phyloP scores from a whole-genome alignment of 805 yeast species.

The Candida taoyuanica region DNA sequence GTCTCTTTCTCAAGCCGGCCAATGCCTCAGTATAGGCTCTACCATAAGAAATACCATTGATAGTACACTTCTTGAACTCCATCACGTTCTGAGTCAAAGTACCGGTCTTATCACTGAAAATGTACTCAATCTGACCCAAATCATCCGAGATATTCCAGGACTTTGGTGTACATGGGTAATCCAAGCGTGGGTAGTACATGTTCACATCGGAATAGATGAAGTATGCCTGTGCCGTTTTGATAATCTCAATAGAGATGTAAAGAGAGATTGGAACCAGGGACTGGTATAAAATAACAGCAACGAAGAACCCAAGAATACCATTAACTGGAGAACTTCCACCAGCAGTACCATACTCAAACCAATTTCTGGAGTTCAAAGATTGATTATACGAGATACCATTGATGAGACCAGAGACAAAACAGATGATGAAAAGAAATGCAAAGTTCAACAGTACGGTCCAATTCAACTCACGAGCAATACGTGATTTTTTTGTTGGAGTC shows the following conservation, averaged over 20 bases:
- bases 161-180: conserved; percentile 80
- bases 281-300: conserved; percentile 70
- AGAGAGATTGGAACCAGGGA: conserved; percentile 80
- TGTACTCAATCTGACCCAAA: conserved; percentile 79
- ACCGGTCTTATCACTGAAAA: conserved; percentile 83
- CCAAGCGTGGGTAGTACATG: conserved; percentile 64
- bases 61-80: conserved; percentile 81
- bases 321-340: conserved; percentile 62
- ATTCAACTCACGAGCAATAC: conserved; percentile 70
- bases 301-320: conserved; percentile 71
- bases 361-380: conserved; percentile 48
- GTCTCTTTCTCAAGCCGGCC: conserved; percentile 72
- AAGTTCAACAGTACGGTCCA: conserved; percentile 67
- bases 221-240: conserved; percentile 76
- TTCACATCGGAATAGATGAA: conserved; percentile 72
- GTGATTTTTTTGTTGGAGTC: conserved; percentile 73
- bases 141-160: conserved; percentile 86
- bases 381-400: conserved; percentile 62
- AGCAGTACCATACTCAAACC: conserved; percentile 64
- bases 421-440: conserved; percentile 54
- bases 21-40: conserved; percentile 79
- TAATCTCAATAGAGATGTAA: conserved; percentile 76
- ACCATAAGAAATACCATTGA: conserved; percentile 70
- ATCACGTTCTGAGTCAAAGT: conserved; percentile 79
- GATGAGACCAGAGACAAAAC: conserved; percentile 65